phyloP scores from a whole-genome alignment of 2,329 filamentous ascomycete species.

The Fusarium pseudograminearum region DNA sequence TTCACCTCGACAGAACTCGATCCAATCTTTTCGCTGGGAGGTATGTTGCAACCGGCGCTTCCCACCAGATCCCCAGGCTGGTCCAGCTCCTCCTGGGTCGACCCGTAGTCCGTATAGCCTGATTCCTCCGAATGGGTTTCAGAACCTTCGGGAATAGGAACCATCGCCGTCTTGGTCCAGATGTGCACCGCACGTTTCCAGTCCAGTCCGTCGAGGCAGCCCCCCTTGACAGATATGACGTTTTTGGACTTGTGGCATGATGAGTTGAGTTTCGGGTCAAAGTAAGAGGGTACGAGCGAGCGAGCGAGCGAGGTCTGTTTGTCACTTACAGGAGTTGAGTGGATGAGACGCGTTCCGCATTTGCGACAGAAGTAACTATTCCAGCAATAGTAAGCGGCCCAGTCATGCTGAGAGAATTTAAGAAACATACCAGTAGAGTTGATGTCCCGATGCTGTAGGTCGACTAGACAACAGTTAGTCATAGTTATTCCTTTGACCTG shows the following conservation, averaged over 20 bases:
- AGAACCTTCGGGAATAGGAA: slow-evolving; percentile 74
- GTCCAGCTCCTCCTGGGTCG: slow-evolving; percentile 60
- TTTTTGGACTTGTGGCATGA: slow-evolving; percentile 61
- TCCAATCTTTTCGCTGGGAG: background rate
- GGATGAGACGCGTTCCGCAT: slow-evolving; percentile 75
- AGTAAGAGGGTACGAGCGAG: background rate
- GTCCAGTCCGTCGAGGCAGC: slow-evolving; percentile 73
- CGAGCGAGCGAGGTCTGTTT: background rate
- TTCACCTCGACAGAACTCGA: slow-evolving; percentile 22
- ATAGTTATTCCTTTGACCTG: background rate
- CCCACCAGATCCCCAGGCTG: slow-evolving; percentile 58
- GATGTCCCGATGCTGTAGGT: slow-evolving; percentile 67
- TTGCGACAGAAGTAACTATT: slow-evolving; percentile 72
- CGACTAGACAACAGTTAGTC: slow-evolving; percentile 57
- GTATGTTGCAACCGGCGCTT: slow-evolving; percentile 48
- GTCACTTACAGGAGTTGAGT: slow-evolving; percentile 66
- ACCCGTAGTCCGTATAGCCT: slow-evolving; percentile 57
- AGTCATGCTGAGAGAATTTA: background rate
- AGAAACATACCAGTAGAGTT: slow-evolving; percentile 65
- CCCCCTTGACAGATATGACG: slow-evolving; percentile 74
- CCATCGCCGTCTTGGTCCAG: slow-evolving; percentile 75
- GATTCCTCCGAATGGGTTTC: slow-evolving; percentile 69
- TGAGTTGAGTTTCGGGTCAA: slow-evolving; percentile 17
- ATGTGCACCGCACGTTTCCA: slow-evolving; percentile 73
- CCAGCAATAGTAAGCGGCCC: slow-evolving; percentile 11